Evolutionary conservation across 306 rosid genomes (phyloP).

Genomic region (Glycine latifolia): DNA sequence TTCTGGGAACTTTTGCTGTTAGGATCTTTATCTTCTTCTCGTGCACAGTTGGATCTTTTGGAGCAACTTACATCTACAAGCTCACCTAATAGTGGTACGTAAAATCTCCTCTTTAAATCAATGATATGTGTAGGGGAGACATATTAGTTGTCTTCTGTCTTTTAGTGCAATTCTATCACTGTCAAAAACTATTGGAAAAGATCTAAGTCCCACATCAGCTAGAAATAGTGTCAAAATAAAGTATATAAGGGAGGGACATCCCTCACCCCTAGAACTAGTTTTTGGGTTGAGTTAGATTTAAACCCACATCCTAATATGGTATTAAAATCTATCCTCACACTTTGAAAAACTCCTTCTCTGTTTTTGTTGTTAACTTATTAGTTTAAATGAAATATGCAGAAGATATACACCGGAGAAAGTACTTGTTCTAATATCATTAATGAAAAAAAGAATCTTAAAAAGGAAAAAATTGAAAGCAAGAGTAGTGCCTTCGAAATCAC

Average conservation of each 20-base stretch:
- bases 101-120: constrained; percentile 1
- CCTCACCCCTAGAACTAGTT: no score
- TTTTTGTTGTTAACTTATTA: constrained; percentile 22
- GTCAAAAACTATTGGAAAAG: not conserved
- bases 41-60: constrained; percentile 86
- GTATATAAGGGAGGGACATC: no score
- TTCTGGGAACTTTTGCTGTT: not conserved
- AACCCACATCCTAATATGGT: no score
- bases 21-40: constrained; percentile 81
- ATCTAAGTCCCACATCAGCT: no score
- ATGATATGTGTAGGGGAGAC: not conserved
- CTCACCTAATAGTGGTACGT: constrained; percentile 67
- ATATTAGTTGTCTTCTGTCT: constrained; percentile 12
- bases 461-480: not conserved
- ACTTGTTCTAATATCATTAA: not conserved
- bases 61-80: constrained; percentile 86
- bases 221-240: no score
- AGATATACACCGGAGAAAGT: not conserved
- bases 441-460: not conserved
- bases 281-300: no score
- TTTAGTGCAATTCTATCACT: constrained; percentile 22
- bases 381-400: constrained; percentile 8
- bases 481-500: not conserved
- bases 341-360: not conserved
- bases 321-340: no score